A percentile compares a stretch with the other conserved stretches of the same genome.
phyloP scores from a whole-genome alignment of 2,329 filamentous ascomycete species.

The Ophiostoma australiae region DNA sequence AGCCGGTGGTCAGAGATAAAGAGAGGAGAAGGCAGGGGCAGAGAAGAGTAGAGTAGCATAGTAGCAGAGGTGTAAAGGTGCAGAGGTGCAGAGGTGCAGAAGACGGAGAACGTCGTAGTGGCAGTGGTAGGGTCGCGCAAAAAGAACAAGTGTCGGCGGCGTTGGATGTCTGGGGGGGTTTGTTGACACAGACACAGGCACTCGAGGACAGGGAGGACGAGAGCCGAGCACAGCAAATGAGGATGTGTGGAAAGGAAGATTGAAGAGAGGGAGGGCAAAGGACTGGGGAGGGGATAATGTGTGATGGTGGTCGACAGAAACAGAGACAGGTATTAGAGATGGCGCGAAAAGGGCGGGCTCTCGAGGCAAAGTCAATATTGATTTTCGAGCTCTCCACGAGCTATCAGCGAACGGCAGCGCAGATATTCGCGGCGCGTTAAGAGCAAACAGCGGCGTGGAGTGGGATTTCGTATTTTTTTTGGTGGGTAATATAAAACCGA shows the following conservation, averaged over 20 bases:
- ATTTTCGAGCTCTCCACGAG: slow-evolving; percentile 21
- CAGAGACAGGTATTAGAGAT: slow-evolving; percentile 10
- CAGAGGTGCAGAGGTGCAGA: background rate
- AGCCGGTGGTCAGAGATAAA: slow-evolving; percentile 12
- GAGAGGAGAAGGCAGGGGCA: background rate
- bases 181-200: background rate
- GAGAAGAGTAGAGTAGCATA: background rate
- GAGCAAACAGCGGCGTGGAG: slow-evolving; percentile 3
- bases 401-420: slow-evolving; percentile 10
- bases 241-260: slow-evolving; percentile 12
- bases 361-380: slow-evolving; percentile 24
- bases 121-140: background rate
- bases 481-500: slow-evolving; percentile 14
- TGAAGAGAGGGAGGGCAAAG: slow-evolving; percentile 8
- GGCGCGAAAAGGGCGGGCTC: slow-evolving; percentile 14
- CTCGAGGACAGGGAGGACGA: slow-evolving; percentile 17
- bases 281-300: background rate
- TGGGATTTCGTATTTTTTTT: slow-evolving; percentile 16
- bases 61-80: background rate
- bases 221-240: slow-evolving; percentile 10
- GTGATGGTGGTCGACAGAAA: slow-evolving; percentile 7
- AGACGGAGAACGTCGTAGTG: slow-evolving; percentile 6
- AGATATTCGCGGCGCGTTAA: slow-evolving; percentile 2
- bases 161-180: background rate
- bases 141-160: slow-evolving; percentile 2